These are phyloP conservation scores for Urochloa ruziziensis DNA, from an alignment of 176 grass and related monocot species.

Conservation along the genomic window DNA sequence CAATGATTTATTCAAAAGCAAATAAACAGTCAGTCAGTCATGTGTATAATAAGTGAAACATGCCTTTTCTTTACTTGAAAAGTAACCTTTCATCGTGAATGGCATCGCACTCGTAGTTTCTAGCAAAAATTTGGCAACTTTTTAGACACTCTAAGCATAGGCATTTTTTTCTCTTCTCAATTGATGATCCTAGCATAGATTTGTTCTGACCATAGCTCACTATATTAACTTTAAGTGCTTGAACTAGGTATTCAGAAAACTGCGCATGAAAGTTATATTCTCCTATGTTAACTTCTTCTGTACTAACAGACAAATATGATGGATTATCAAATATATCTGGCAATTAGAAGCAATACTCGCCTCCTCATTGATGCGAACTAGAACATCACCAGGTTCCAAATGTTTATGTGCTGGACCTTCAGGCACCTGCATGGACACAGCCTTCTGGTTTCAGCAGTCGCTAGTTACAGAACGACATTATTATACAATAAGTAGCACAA, in stretches of 20 bases:
- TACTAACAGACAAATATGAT: not conserved
- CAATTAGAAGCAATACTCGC: constrained; percentile 38
- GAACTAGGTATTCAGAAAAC: constrained; percentile 8
- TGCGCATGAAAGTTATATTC: not conserved
- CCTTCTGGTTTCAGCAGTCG: not conserved
- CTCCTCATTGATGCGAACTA: constrained; percentile 85
- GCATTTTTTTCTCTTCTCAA: not conserved
- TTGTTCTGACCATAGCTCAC: not conserved
- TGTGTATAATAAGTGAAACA: not conserved
- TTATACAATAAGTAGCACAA: constrained; percentile 15
- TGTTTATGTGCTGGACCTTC: constrained; percentile 89
- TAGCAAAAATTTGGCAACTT: not conserved
- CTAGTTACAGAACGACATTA: constrained; percentile 11
- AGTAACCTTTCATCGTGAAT: not conserved
- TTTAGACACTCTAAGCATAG: not conserved
- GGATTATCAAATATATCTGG: constrained; percentile 7
- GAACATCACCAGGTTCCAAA: constrained; percentile 94
- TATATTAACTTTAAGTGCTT: constrained; percentile 9
- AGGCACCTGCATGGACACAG: constrained; percentile 69
- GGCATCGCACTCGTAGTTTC: not conserved
- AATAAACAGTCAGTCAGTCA: not conserved
- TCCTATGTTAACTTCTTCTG: not conserved
- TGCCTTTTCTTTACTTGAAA: not conserved
- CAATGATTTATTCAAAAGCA: not conserved
- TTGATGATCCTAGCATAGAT: not conserved